These are phyloP conservation scores for Zygosaccharomyces bisporus DNA, from an alignment of 805 yeast genomes.

Conservation along the genomic window DNA sequence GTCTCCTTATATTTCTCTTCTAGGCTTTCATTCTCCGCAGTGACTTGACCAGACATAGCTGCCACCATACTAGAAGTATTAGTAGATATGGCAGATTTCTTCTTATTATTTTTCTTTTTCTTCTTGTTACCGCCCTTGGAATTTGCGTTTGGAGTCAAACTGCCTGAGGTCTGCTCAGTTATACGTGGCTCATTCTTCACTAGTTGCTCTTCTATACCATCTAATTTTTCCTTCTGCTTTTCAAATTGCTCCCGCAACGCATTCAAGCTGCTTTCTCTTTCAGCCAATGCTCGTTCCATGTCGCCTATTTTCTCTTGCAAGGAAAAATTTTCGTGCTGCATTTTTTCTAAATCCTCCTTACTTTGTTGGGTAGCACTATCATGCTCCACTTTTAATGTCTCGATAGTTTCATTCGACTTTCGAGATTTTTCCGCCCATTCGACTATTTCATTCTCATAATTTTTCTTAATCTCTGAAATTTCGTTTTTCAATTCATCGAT, in stretches of 20 bases:
- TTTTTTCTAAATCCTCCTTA: not conserved
- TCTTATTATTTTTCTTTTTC: slow-evolving; percentile 10
- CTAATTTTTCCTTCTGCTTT: slow-evolving; percentile 6
- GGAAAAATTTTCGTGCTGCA: not conserved
- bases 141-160: not conserved
- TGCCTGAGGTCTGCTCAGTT: not conserved
- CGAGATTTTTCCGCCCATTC: slow-evolving; percentile 2
- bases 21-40: slow-evolving; percentile 8
- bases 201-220: not conserved
- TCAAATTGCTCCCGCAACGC: slow-evolving; percentile 6
- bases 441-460: not conserved
- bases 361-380: not conserved
- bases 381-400: slow-evolving; percentile 4
- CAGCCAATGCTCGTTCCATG: not conserved
- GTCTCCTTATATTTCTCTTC: slow-evolving; percentile 12
- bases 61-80: not conserved
- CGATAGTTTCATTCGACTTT: not conserved
- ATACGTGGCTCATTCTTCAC: not conserved
- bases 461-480: slow-evolving; percentile 2
- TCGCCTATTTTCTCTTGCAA: slow-evolving; percentile 6
- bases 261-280: slow-evolving; percentile 1
- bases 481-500: slow-evolving; percentile 5
- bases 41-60: not conserved
- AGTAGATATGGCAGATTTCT: not conserved
- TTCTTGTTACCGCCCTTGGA: slow-evolving; percentile 6